phyloP scores from a whole-genome alignment of 345 rosid species.

The Adansonia digitata region DNA sequence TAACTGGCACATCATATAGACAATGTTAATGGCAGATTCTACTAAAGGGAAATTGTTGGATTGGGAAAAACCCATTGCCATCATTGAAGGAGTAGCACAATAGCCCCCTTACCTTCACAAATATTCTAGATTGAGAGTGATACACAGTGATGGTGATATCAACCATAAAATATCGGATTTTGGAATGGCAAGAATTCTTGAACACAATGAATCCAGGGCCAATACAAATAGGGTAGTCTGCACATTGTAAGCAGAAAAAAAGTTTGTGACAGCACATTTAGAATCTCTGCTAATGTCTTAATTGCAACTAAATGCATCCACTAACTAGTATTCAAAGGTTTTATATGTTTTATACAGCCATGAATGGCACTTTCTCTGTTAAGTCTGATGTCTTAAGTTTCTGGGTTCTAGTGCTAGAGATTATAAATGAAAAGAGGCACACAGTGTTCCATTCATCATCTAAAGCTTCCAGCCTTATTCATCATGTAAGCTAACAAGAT shows the following conservation, averaged over 20 bases:
- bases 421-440: conserved; percentile 40
- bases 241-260: conserved; percentile 39
- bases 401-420: conserved; percentile 41
- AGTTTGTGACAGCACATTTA: not conserved
- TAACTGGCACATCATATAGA: not conserved
- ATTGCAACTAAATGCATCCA: not conserved
- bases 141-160: conserved; percentile 33
- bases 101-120: conserved; percentile 51
- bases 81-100: conserved; percentile 39
- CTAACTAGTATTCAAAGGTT: not conserved
- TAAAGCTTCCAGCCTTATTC: not conserved
- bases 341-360: too few relatives aligned
- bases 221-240: conserved; percentile 29
- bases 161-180: conserved; percentile 45
- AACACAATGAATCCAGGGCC: conserved; percentile 21
- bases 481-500: not conserved
- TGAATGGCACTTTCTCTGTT: conserved; percentile 35
- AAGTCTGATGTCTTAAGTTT: conserved; percentile 47
- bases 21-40: conserved; percentile 21
- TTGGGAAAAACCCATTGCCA: conserved; percentile 29
- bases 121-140: conserved; percentile 31
- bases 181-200: conserved; percentile 50
- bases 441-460: conserved; percentile 26
- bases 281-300: not conserved
- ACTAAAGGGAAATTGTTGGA: conserved; percentile 15